Evolutionary conservation across 768 basidiomycete genomes (phyloP), one percentile per base, ranked within the genome.

Genomic region (Trichaptum fuscoviolaceum): DNA sequence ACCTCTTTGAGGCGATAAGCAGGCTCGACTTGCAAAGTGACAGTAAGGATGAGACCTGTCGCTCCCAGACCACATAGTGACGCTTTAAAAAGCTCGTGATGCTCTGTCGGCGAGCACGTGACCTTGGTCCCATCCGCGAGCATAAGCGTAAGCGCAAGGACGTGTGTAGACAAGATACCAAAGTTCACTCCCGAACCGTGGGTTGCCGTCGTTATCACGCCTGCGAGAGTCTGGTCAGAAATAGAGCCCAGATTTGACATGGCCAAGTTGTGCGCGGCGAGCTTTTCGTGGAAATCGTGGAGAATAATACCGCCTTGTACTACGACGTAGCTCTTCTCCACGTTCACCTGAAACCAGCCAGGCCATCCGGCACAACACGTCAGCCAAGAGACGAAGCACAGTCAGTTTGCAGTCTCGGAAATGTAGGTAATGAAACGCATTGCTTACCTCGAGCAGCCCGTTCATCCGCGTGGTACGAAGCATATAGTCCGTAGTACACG

Each of bases 181-280:
- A 85, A 96, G 58, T 78, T 73, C 67, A 91, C 81, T 57, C 97
- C 96, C 15, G 93, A 89, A 64, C 96, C 97, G 81, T 99, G 97
- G 0, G 96, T 96, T 8, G 94, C 94, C 68, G 97, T 99, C 17
- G 94, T 89, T 72, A 99, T 83, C 71, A 95, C 86, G 58, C 97
- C 97, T 27, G 87, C 96, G 69, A 99, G 83, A 2, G 95, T 93
- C 76, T 98, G 96, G 75, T 97, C 95, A 36, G 95, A 96, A 72
- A 99, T 98, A 30, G 95, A 96, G 36, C 97, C 97, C 68, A 98
- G 83, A 77, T 92, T 96, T 73, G 85, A 87, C 86, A 99, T 89
- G 52, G 95, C 96, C 35, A 98, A 85, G 35, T 83, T 82, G 71
- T 88, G 79, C 15, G 78, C 75, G 62, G 82, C 85, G 65, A 99